Percentiles rank a stretch among this genome's conserved stretches.
phyloP scores from a whole-genome alignment of 805 yeast genomes.

The Metschnikowia lochheadii region DNA sequence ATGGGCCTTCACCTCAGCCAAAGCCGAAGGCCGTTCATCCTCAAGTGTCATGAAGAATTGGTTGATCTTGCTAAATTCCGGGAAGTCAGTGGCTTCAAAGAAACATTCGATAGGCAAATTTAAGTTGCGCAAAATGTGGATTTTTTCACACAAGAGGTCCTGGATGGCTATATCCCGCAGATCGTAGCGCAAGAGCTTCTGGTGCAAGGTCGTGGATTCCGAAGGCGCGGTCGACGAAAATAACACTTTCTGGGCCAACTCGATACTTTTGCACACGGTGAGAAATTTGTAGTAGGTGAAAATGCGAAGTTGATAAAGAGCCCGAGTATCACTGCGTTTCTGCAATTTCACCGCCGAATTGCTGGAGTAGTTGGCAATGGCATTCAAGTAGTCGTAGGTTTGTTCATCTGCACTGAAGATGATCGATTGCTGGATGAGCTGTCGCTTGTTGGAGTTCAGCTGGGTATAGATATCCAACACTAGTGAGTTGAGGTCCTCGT shows the following conservation, averaged over 20 bases:
- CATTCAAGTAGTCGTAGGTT: conserved; percentile 37
- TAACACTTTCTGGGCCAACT: conserved; percentile 29
- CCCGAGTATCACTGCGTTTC: conserved; percentile 34
- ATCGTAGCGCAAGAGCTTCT: conserved; percentile 38
- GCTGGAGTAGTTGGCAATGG: conserved; percentile 38
- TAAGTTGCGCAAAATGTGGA: conserved; percentile 23
- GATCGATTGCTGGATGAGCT: conserved; percentile 27
- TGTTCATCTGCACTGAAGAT: conserved; percentile 28
- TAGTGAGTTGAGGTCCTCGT: conserved; percentile 35
- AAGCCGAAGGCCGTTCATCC: conserved; percentile 10
- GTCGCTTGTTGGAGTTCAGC: conserved; percentile 37
- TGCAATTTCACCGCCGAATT: conserved; percentile 31
- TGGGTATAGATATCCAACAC: conserved; percentile 32
- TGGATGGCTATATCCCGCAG: conserved; percentile 35
- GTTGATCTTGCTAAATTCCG: conserved; percentile 8
- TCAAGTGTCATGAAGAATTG: conserved; percentile 12
- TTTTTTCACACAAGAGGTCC: conserved; percentile 32
- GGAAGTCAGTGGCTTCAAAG: conserved; percentile 21
- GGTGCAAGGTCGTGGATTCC: conserved; percentile 31
- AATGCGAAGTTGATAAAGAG: conserved; percentile 36
- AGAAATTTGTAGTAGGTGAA: conserved; percentile 40
- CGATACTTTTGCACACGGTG: conserved; percentile 30
- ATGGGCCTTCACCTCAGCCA: conserved; percentile 17
- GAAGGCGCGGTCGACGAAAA: conserved; percentile 25
- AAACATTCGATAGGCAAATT: conserved; percentile 28